Base-by-base conservation (phyloP, 2,329 filamentous ascomycete genomes). In the Cryoendolithus antarcticus region DNA sequence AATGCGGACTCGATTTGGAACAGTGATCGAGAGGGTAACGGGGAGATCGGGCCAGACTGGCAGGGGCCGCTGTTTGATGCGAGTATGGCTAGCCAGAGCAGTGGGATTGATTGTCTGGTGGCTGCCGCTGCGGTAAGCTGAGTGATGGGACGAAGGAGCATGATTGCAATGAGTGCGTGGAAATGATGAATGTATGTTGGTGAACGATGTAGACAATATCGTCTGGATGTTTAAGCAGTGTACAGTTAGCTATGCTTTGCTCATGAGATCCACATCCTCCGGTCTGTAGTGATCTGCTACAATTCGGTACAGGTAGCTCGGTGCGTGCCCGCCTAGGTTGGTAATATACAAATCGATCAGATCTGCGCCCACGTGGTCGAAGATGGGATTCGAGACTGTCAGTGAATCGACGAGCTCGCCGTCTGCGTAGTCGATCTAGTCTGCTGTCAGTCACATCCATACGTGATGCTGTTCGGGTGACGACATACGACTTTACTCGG, bases 341-440 rank as follows among this genome's bases (percentile, higher is more conserved):
- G 86, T 93, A 49, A 93, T 85, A 58, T 91, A 91, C 27, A 83
- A 72, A 60, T 86, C 80, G 30, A 91, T 73, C 42, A 81, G 62
- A 48, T 85, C 81, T 0, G 82, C 75, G 6, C 82, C 77, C 10
- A 95, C 77, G 55, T 88, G 85, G 58, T 95, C 88, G 38, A 81
- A 86, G 13, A 86, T 63, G 9, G 84, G 84, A 53, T 82, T 88
- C 48, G 80, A 76, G 7, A 93, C 75, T 51, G 85, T 80, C 35
- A 91, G 73, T 45, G 79, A 75, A 34, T 85, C 78, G 37, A 93
- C 78, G 51, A 94, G 72, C 30, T 77, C 71, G 4, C 85, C 86
- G 46, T 95, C 81, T 32, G 30, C 10, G 12, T 32, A 32, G 30
- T 32, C 30, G 30, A 32, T 32, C 19, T 21, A 21, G 19, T 21